Base-by-base conservation (phyloP, 345 rosid species). In the Luvunga scandens region DNA sequence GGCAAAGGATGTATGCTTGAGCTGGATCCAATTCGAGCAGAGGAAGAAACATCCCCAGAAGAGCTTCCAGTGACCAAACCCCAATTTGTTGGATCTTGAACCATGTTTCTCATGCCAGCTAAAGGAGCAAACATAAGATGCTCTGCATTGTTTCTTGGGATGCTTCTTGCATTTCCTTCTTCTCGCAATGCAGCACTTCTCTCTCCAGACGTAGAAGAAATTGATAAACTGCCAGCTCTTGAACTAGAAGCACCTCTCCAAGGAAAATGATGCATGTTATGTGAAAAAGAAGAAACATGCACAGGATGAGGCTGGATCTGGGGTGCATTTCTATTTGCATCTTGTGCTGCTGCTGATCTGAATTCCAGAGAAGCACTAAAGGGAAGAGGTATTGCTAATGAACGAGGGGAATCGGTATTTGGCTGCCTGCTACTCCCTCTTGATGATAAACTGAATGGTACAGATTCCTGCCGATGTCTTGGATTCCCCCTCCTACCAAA, bases 1-100 rank as follows among this genome's bases (percentile, higher is more conserved):
- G 87, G 86, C 76, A 79, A 83, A 61, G 87, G 81, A 86, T 82
- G 90, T 45, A 82, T 67, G 73, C 80, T 85, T 73, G 92, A 88
- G 87, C 90, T 83, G 27, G 89, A 80, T 77, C 87, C 84, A 50
- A 79, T 79, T 81, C 85, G 86, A 69, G 75, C 71, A 38, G 84
- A 79, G 66, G 95, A 88, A 34, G 88, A 82, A 83, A 79, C 75
- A 60, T 84, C 86, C 42, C 83, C 79, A 24, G 89, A 82, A 50
- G 87, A 34, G 73, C 81, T 86, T 71, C 92, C 92, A 75, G 87
- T 84, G 19, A 87, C 81, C 79, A 89, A 82, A 84, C 84, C 85
- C 97, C 97, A 88, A 75, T 80, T 81, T 50, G 89, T 57, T 68
- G 91, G 90, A 85, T 93, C 93, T 78, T 84, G 97, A 69, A 73